phyloP scores from a whole-genome alignment of 2,329 filamentous ascomycete species.

The Hymenoscyphus scutula region DNA sequence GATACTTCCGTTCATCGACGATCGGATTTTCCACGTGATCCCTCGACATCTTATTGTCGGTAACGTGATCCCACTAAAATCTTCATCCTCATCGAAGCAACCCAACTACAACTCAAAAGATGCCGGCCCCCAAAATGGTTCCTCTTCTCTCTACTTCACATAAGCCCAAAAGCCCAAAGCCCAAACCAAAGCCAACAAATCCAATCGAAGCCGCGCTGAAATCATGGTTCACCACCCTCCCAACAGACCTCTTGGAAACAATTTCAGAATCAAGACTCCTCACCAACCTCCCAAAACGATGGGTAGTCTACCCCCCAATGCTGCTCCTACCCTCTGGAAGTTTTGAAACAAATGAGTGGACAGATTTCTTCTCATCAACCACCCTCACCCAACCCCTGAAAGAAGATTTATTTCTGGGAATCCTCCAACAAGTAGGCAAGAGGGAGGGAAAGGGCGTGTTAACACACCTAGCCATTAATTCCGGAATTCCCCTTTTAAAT shows the following conservation, averaged over 20 bases:
- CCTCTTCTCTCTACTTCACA: too few species aligned
- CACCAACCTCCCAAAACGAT: constrained; percentile 48
- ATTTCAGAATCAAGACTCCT: constrained; percentile 20
- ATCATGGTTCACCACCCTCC: constrained; percentile 38
- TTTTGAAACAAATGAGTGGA: constrained; percentile 45
- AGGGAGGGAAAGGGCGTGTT: constrained; percentile 41
- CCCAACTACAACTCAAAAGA: too few species aligned
- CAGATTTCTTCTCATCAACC: not conserved
- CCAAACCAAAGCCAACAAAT: constrained; percentile 38
- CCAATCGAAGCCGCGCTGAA: constrained; percentile 39
- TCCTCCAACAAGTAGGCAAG: constrained; percentile 48
- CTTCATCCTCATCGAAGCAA: too few species aligned
- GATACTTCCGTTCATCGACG: too few species aligned
- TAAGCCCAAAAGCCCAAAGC: constrained; percentile 25
- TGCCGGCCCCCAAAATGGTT: too few species aligned
- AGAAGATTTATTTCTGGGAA: constrained; percentile 45
- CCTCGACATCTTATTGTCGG: too few species aligned
- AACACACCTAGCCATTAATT: constrained; percentile 60
- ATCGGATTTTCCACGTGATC: too few species aligned
- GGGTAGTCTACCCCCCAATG: constrained; percentile 61
- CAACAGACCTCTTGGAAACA: constrained; percentile 17
- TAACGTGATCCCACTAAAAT: too few species aligned
- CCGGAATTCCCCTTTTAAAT: constrained; percentile 54
- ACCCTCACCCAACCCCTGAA: constrained; percentile 12
- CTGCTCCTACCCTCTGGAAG: constrained; percentile 58